phyloP scores from a whole-genome alignment of 805 yeast genomes.

The Aciculoconidium aculeatum region DNA sequence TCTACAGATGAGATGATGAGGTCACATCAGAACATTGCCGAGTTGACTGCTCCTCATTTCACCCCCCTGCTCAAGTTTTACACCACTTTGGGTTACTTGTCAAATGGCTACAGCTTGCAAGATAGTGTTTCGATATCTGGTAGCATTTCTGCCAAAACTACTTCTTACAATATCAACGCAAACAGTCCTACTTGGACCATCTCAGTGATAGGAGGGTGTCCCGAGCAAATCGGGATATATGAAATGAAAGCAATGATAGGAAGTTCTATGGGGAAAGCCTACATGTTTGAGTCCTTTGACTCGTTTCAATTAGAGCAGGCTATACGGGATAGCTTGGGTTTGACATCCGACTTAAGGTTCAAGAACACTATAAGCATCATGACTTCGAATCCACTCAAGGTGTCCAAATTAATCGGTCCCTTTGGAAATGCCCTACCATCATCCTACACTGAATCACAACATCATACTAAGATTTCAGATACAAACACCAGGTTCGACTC shows the following conservation, averaged over 20 bases:
- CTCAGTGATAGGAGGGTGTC: constrained; percentile 31
- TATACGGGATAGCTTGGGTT: too few relatives aligned
- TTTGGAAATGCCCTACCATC: constrained; percentile 29
- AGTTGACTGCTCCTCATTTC: constrained; percentile 22
- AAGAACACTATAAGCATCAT: constrained; percentile 14
- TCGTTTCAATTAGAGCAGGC: constrained; percentile 16
- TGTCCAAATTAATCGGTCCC: constrained; percentile 26
- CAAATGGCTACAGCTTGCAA: constrained; percentile 22
- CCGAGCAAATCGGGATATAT: constrained; percentile 38
- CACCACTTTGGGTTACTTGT: constrained; percentile 20
- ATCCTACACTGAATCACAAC: constrained; percentile 19
- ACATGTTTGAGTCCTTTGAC: constrained; percentile 24
- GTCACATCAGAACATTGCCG: constrained; percentile 31
- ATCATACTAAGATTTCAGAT: constrained; percentile 29
- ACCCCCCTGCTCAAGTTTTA: constrained; percentile 24
- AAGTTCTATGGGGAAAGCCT: constrained; percentile 29
- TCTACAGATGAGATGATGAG: constrained; percentile 16
- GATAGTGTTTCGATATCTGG: constrained; percentile 12
- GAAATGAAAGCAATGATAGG: constrained; percentile 34
- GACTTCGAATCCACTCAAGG: constrained; percentile 28
- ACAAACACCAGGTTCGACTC: constrained; percentile 26
- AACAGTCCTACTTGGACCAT: constrained; percentile 21
- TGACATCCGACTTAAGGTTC: too few relatives aligned
- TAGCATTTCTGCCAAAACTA: constrained; percentile 16
- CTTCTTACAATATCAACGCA: constrained; percentile 14